Percentiles rank a stretch among this genome's conserved stretches.
phyloP scores from a whole-genome alignment of 2,329 filamentous ascomycete species.

The Aspergillus ochraceus region DNA sequence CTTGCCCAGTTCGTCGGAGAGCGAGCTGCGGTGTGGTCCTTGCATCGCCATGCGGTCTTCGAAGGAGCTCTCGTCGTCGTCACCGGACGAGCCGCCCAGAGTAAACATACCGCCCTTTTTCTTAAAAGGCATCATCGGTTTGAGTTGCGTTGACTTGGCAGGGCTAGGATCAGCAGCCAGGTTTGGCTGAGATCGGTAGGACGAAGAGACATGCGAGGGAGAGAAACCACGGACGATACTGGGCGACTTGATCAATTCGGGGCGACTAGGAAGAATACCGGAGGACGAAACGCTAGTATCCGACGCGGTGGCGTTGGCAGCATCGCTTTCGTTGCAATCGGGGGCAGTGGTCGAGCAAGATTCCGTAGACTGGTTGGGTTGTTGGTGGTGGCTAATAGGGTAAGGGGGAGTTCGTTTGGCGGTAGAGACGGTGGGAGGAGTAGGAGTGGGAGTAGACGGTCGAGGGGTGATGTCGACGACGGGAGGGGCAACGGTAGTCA shows the following conservation, averaged over 20 bases:
- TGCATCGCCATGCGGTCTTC: conserved; percentile 60
- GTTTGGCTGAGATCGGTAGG: conserved; percentile 62
- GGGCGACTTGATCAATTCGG: conserved; percentile 57
- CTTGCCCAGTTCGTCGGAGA: conserved; percentile 55
- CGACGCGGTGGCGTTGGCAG: conserved; percentile 46
- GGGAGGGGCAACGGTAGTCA: conserved; percentile 41
- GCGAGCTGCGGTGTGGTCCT: conserved; percentile 53
- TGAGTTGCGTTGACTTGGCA: conserved; percentile 62
- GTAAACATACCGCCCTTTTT: conserved; percentile 67
- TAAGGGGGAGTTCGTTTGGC: conserved; percentile 34
- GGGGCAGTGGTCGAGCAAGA: conserved; percentile 60
- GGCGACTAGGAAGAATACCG: conserved; percentile 38
- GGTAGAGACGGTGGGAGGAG: conserved; percentile 32
- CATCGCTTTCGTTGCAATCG: conserved; percentile 48
- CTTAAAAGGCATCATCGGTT: conserved; percentile 53
- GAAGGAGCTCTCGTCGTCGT: conserved; percentile 76
- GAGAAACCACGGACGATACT: conserved; percentile 86
- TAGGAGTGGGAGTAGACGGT: conserved; percentile 42
- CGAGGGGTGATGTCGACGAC: conserved; percentile 46
- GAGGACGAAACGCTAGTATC: conserved; percentile 64
- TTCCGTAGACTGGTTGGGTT: conserved; percentile 52
- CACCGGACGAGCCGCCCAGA: conserved; percentile 82
- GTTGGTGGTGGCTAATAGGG: conserved; percentile 25
- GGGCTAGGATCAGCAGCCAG: conserved; percentile 52
- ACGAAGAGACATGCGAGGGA: conserved; percentile 70